Percentiles rank a stretch among this genome's conserved stretches.
Conservation (phyloP, 176 grass and related monocot genomes). For the Bromus sterilis region DNA sequence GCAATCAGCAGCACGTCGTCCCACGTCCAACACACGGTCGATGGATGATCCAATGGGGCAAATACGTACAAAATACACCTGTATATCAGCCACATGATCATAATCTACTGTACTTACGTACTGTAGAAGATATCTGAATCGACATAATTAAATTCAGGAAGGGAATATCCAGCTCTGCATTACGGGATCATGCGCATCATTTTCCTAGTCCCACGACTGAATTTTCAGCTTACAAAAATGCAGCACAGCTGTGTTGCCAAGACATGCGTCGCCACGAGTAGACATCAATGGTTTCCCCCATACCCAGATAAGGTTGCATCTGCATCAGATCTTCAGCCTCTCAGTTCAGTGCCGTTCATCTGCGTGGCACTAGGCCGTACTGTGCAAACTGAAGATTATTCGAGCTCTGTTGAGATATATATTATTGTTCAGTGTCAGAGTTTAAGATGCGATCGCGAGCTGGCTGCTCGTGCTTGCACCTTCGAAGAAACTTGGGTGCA, state of each 20-base stretch:
- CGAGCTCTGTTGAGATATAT: neutral
- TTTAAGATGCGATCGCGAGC: neutral
- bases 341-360: neutral
- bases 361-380: conserved; percentile 1
- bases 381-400: conserved; percentile 27
- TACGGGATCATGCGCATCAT: neutral
- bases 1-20: neutral
- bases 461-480: neutral
- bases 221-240: neutral
- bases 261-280: neutral
- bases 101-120: neutral
- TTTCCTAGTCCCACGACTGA: neutral
- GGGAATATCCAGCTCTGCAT: neutral
- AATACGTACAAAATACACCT: neutral
- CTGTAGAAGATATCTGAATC: neutral
- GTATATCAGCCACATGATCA: neutral
- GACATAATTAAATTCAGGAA: neutral
- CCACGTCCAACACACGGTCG: neutral
- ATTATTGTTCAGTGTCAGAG: neutral
- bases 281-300: conserved; percentile 21
- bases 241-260: conserved; percentile 23
- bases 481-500: conserved; percentile 23
- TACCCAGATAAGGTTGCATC: neutral
- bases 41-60: neutral
- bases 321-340: neutral